These are phyloP conservation scores for Trypanosoma melophagium DNA, from an alignment of 208 protist genomes.

Conservation along the genomic window DNA sequence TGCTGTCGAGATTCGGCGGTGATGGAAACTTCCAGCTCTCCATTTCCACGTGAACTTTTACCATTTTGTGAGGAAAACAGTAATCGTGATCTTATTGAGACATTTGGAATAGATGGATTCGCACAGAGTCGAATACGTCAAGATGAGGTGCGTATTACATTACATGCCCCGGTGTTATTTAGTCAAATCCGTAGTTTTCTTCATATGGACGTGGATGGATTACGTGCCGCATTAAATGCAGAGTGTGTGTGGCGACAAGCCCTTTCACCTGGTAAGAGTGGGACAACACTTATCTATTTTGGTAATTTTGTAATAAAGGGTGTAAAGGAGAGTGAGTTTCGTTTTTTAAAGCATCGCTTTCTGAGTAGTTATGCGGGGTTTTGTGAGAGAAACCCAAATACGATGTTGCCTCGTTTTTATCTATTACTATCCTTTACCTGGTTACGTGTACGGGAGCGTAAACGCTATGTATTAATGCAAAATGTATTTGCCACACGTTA, in stretches of 20 bases:
- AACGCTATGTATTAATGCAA: slow-evolving; percentile 91
- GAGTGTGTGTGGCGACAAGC: slow-evolving; percentile 66
- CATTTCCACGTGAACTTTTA: slow-evolving; percentile 9
- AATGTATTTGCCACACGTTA: slow-evolving; percentile 89
- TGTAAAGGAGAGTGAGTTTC: slow-evolving; percentile 72
- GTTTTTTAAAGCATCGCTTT: slow-evolving; percentile 66
- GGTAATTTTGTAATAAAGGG: slow-evolving; percentile 91
- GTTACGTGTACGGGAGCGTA: slow-evolving; percentile 40
- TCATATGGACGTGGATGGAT: slow-evolving; percentile 49
- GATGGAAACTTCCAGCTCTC: slow-evolving; percentile 6
- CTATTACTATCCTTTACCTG: slow-evolving; percentile 73
- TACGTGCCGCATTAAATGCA: slow-evolving; percentile 36
- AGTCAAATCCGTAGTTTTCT: slow-evolving; percentile 77
- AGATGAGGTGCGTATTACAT: slow-evolving; percentile 68
- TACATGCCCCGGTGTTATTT: slow-evolving; percentile 81
- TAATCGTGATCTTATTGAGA: slow-evolving; percentile 27
- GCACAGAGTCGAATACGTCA: no score
- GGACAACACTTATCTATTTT: slow-evolving; percentile 85
- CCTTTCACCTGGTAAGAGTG: slow-evolving; percentile 84
- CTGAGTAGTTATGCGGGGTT: slow-evolving; percentile 76
- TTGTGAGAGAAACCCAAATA: slow-evolving; percentile 81
- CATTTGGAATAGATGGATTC: no score
- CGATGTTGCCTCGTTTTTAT: slow-evolving; percentile 86
- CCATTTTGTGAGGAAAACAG: slow-evolving; percentile 35
- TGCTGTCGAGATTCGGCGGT: slow-evolving; percentile 51